Evolutionary conservation across 441 rosid genomes (phyloP), one percentile per base, ranked within the genome.

Genomic region (Capsella rubella): DNA sequence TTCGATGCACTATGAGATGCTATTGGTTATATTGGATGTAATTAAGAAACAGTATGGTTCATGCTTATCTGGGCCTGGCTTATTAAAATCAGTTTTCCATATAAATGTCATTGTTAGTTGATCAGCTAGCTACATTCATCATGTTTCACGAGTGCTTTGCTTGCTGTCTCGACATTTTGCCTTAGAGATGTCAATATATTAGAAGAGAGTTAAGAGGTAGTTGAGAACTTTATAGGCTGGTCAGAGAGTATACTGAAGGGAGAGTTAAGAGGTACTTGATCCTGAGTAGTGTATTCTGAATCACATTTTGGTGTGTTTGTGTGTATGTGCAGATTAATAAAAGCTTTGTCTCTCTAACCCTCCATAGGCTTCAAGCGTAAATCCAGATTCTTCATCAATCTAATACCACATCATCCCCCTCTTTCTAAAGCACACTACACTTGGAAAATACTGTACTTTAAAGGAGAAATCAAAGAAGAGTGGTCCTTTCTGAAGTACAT

Each of bases 401-500:
- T 60, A 32, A 68, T 60, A 61, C 43, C 71, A 18, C 55, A 76
- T 40, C 25, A 21, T 1, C 25, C 39, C 40, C 32, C 47, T 49
- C 11, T 70, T 42, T 76, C 54, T 47, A 76, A 62, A 21, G 25
- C 25, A 12, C 64, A 53, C 28, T 68, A 29, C 4, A 61, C 52
- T 69, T 69, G 70, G 70, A 61, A 51, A 61, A 32, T 28, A 54
- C 7, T 69, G 69, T 63, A 70, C 61, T 70, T 56, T n/a, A 67
- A 57, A 69, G 59, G 71, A 76, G 79, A 76, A 39, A 46, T 64
- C 60, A 76, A 70, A 70, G 72, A 76, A 37, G 53, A 71, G 67
- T 71, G 74, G 79, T 76, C 75, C 70, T 47, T 47, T 13, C 13
- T 46, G 29, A 13, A 49, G 71, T 63, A 63, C 51, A 67, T 32